These are phyloP conservation scores for Candida multigemmis DNA, from an alignment of 805 yeast genomes.

Conservation along the genomic window DNA sequence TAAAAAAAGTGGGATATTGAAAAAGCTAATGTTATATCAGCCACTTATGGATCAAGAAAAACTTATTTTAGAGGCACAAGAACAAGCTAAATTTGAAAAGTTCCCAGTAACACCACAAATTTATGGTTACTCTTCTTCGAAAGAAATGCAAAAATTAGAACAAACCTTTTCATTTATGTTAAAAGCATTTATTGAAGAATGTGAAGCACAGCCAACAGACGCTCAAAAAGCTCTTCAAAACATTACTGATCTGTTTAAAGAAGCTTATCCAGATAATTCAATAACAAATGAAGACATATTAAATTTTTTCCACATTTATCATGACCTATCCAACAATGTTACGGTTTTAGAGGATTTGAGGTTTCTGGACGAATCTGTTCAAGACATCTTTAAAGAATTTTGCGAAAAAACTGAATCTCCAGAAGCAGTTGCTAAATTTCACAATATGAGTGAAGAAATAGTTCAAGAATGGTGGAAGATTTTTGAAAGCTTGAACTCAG, in stretches of 20 bases:
- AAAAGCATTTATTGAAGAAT: constrained; percentile 15
- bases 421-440: constrained; percentile 7
- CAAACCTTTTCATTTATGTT: constrained; percentile 13
- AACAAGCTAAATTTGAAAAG: no score
- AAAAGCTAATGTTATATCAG: no score
- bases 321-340: constrained; percentile 17
- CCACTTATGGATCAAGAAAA: no score
- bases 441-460: constrained; percentile 6
- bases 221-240: constrained; percentile 4
- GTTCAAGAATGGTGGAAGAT: constrained; percentile 19
- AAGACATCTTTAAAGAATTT: constrained; percentile 10
- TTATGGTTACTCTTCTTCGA: no score
- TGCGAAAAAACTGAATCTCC: constrained; percentile 8
- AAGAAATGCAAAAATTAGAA: no score
- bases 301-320: constrained; percentile 15
- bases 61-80: no score
- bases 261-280: constrained; percentile 8
- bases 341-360: constrained; percentile 17
- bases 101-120: no score
- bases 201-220: constrained; percentile 7
- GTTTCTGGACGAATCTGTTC: constrained; percentile 15
- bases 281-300: constrained; percentile 17
- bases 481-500: constrained; percentile 15
- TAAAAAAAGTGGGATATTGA: no score
- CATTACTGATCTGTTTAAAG: constrained; percentile 11